Percentiles rank a stretch among this genome's conserved stretches.
Evolutionary conservation across 1,139 yeast species (phyloP).

Genomic region (Fermentozyma sake): DNA sequence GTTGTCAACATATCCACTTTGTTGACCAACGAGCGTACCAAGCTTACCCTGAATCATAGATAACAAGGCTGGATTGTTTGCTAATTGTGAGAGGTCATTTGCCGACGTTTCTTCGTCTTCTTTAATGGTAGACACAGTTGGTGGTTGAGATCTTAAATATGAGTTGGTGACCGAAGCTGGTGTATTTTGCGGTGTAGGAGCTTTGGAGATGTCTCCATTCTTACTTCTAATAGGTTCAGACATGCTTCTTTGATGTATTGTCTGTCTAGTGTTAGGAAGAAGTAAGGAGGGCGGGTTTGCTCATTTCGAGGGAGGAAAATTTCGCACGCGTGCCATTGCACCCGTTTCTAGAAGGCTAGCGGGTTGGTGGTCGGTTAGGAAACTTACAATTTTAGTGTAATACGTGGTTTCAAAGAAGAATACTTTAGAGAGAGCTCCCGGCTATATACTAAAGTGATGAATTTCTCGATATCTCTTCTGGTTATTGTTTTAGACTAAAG

Average conservation of each 20-base stretch:
- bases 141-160: conserved; percentile 66
- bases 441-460: too few relatives aligned
- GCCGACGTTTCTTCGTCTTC: conserved; percentile 36
- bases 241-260: conserved; percentile 40
- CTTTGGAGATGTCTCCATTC: conserved; percentile 77
- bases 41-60: conserved; percentile 90
- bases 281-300: too few relatives aligned
- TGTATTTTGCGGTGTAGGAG: conserved; percentile 98
- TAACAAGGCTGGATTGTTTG: conserved; percentile 71
- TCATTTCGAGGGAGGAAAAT: too few relatives aligned
- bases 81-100: conserved; percentile 43
- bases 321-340: too few relatives aligned
- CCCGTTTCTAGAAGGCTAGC: too few relatives aligned
- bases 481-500: too few relatives aligned
- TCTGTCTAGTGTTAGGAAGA: too few relatives aligned
- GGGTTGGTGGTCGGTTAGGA: too few relatives aligned
- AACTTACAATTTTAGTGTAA: too few relatives aligned
- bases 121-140: conserved; percentile 71
- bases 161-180: conserved; percentile 87
- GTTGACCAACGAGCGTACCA: conserved; percentile 78
- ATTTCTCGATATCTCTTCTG: too few relatives aligned
- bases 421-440: too few relatives aligned
- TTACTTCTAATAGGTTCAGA: conserved; percentile 67
- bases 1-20: conserved; percentile 78
- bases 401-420: too few relatives aligned